Evolutionary conservation across 106 monocot genomes (phyloP), one percentile per base, ranked within the genome.

Genomic region (Dactylorhiza incarnata): DNA sequence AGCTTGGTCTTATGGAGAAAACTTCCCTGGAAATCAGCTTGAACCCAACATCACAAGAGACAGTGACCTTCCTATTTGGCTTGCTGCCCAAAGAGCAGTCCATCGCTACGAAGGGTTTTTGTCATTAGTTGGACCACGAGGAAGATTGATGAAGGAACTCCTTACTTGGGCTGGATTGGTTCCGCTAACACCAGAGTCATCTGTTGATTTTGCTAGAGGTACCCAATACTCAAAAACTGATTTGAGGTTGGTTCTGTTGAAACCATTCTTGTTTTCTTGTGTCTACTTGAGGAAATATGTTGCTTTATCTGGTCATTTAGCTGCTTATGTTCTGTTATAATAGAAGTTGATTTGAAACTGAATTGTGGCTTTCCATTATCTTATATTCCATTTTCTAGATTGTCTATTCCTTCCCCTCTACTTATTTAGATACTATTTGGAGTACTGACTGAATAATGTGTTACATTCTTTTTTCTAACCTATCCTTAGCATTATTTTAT

Each of bases 71-170:
- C 91, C 97, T 76, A 91, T 93, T 76, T 89, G 93, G 94, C 85
- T 97, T 82, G 97, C 94, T 66, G 91, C 91, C 58, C 91, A 97
- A 79, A 91, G 70, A 80, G 91, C 93, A 62, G 83, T 88, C 17
- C 87, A 89, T 79, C 91, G 81, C 48, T 97, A 97, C 78, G 87
- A 89, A 80, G 97, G 97, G 5, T 71, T 97, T 71, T 80, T 97
- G 29, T 97, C 97, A 65, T 79, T 90, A 50, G 71, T 83, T 71
- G 97, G 97, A 74, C 97, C 97, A 45, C 86, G 97, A 76, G 91
- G 89, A 20, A 84, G 97, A 71, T 94, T 97, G 68, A 73, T 97
- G 55, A 89, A 89, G 68, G 91, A 84, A 83, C 77, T 97, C 29
- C 84, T 97, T 63, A 83, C 68, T 68, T 94, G 91, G 91, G 78